Conservation (phyloP, 164 flowering plant species). For the Magnolia sinica region DNA sequence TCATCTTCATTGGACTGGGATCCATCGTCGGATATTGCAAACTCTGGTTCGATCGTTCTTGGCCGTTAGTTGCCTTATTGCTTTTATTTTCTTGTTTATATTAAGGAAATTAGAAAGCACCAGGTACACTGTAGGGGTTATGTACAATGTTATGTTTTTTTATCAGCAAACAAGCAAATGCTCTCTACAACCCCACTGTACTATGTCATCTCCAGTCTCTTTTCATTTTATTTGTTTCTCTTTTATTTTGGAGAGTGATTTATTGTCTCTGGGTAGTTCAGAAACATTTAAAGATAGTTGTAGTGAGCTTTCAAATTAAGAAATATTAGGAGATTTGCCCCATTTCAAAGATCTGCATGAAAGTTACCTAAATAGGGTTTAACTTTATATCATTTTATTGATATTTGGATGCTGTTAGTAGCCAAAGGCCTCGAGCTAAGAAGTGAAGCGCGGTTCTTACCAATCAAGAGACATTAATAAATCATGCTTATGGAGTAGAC, state of each 20-base stretch:
- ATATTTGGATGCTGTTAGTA: too few species aligned
- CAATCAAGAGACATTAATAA: too few species aligned
- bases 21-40: slow-evolving; percentile 44
- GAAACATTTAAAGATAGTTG: too few species aligned
- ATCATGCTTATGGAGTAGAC: too few species aligned
- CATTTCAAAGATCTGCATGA: too few species aligned
- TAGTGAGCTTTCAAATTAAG: too few species aligned
- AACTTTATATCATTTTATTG: too few species aligned
- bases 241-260: background rate
- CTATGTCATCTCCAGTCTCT: background rate
- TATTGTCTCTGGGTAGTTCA: background rate
- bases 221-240: background rate
- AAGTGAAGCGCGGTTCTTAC: too few species aligned
- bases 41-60: slow-evolving; percentile 32
- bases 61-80: slow-evolving; percentile 2
- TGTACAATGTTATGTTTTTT: background rate
- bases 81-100: background rate
- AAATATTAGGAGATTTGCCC: too few species aligned
- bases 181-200: background rate
- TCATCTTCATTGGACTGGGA: slow-evolving; percentile 71
- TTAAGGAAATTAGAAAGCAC: background rate
- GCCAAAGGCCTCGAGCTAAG: too few species aligned
- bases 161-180: background rate
- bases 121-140: background rate
- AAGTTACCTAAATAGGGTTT: too few species aligned